Evolutionary conservation across 345 rosid species (phyloP), one percentile per base, ranked within the genome.

Genomic region (Viola odorata): DNA sequence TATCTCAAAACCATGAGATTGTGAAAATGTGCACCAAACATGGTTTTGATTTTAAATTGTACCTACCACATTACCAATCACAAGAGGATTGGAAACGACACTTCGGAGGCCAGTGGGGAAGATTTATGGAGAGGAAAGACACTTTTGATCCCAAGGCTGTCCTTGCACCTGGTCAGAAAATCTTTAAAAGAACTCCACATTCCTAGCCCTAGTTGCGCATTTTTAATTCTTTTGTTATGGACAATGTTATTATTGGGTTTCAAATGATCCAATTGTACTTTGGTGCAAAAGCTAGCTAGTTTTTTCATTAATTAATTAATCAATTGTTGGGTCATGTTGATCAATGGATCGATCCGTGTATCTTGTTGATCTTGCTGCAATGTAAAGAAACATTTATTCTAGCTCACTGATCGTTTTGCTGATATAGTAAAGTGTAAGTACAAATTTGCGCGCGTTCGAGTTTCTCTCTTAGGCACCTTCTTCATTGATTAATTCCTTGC

Each of bases 161-260:
- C 60, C 97, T 94, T 60, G 83, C 99, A 0, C 99, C 99, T 0
- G 99, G 99, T 8, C 96, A 94, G 74, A 94, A 78, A 68, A 82
- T 94, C 56, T 90, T 94, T 75, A 61, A 62, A 16, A 81, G 95
- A 70, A 65, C 57, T 36, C 53, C 52, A 45, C 77, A 69, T 45
- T 60, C 73, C 41, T 63, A 53, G 67, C 53, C 0, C 57, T 48
- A 37, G 47, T 37, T 50, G 7, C 3, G 12, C 53, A 32, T 47
- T 10, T 11, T 48, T 41, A 11, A 1, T 17, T 5, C 37, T n/a
- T n/a, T n/a, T n/a, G n/a, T n/a, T n/a, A 9, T 50, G n/a, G 16
- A 32, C 14, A 12, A 15, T 36, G 6, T 12, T 59, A 8, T 8
- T 58, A 9, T 59, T 7, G 13, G 37, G 56, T 61, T 12, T 38